These are phyloP conservation scores for Arachnopeziza araneosa DNA, from an alignment of 2,329 filamentous ascomycete species.

Conservation along the genomic window DNA sequence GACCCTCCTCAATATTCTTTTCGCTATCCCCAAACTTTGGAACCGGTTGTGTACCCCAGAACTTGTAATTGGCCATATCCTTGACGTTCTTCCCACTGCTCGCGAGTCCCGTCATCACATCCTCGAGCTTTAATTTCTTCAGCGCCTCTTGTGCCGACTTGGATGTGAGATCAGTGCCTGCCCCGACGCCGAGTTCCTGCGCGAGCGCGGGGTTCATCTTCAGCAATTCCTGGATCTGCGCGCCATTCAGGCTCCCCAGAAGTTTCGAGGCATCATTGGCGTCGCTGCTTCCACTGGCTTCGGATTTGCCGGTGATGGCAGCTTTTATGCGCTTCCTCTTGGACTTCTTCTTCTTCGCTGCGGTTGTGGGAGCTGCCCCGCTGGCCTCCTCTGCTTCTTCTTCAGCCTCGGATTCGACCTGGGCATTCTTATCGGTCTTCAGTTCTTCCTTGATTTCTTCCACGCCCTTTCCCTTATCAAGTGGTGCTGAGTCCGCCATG, in stretches of 20 bases:
- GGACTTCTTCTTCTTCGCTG: conserved; percentile 55
- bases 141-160: conserved; percentile 46
- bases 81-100: conserved; percentile 83
- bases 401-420: conserved; percentile 44
- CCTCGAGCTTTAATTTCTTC: conserved; percentile 60
- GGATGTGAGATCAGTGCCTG: conserved; percentile 30
- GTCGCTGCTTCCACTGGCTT: conserved; percentile 29
- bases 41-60: conserved; percentile 97
- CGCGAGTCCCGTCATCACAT: conserved; percentile 70
- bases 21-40: conserved; percentile 67
- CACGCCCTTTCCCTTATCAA: conserved; percentile 31
- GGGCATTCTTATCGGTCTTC: conserved; percentile 34
- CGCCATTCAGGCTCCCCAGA: conserved; percentile 43
- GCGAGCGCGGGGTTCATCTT: conserved; percentile 68
- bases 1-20: conserved; percentile 64
- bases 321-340: conserved; percentile 56
- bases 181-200: conserved; percentile 44
- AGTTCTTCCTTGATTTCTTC: conserved; percentile 31
- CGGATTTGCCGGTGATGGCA: conserved; percentile 30
- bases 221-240: conserved; percentile 61
- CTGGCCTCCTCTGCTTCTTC: conserved; percentile 29
- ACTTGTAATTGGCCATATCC: conserved; percentile 96
- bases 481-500: conserved; percentile 59
- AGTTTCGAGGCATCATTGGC: conserved; percentile 43
- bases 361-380: conserved; percentile 25